phyloP scores from a whole-genome alignment of 73 alveolate species.

The Paramecium octaurelia region DNA sequence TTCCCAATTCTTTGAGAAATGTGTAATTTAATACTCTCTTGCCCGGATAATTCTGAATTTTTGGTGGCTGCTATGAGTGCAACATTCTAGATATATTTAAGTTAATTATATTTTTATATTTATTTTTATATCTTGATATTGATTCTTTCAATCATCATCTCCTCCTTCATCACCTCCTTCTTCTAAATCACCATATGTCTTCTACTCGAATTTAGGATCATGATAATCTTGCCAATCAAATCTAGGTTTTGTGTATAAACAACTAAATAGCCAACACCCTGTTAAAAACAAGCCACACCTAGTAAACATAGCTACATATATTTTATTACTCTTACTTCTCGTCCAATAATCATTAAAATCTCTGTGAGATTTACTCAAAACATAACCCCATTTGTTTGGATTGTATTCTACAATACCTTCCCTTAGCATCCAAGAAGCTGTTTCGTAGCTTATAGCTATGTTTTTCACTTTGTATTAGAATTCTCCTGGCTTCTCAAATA shows the following conservation, averaged over 20 bases:
- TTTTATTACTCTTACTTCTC: neutral
- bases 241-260: neutral
- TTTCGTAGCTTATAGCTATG: neutral
- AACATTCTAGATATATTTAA: neutral
- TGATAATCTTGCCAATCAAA: slow-evolving; percentile 45
- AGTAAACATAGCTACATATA: neutral
- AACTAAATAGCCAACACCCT: neutral
- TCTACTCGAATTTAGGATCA: slow-evolving; percentile 44
- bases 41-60: neutral
- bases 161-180: slow-evolving; percentile 59
- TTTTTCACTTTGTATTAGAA: neutral
- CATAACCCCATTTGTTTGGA: slow-evolving; percentile 9
- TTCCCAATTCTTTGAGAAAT: slow-evolving; percentile 14
- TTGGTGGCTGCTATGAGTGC: neutral
- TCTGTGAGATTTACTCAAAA: neutral
- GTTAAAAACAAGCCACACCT: neutral
- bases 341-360: neutral
- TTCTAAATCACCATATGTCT: slow-evolving; percentile 44
- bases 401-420: slow-evolving; percentile 24
- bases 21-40: neutral
- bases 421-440: neutral
- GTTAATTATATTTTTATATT: neutral
- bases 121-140: neutral
- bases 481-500: neutral
- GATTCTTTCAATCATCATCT: slow-evolving; percentile 45